These are phyloP conservation scores for Filobasidium floriforme DNA, from an alignment of 768 basidiomycete species.

Conservation along the genomic window DNA sequence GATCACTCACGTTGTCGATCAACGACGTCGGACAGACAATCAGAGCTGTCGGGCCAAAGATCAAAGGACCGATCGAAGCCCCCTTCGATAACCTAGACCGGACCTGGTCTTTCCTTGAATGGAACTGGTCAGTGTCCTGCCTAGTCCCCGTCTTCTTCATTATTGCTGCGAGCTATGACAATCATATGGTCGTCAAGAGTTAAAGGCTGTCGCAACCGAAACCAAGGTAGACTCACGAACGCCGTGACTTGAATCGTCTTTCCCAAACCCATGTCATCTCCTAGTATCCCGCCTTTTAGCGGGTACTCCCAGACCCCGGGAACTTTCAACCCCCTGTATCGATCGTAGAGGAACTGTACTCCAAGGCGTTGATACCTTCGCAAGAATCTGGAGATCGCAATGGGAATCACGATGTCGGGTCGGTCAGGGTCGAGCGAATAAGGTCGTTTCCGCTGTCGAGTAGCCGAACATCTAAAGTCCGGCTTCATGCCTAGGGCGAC, in stretches of 20 bases:
- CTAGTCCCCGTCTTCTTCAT: constrained; percentile 70
- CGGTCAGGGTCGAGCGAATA: constrained; percentile 26
- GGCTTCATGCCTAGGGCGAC: constrained; percentile 19
- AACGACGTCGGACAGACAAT: constrained; percentile 82
- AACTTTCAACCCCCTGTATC: constrained; percentile 49
- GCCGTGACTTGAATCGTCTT: constrained; percentile 77
- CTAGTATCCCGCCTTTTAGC: constrained; percentile 69
- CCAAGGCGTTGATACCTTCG: constrained; percentile 87
- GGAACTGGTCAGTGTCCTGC: constrained; percentile 49
- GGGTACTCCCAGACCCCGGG: constrained; percentile 35
- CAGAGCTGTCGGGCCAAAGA: constrained; percentile 73
- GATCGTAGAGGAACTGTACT: constrained; percentile 67
- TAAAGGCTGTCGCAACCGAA: neutral
- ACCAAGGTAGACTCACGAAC: constrained; percentile 30
- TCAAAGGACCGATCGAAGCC: constrained; percentile 50
- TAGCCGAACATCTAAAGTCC: constrained; percentile 12
- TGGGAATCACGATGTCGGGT: constrained; percentile 36
- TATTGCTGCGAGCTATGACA: constrained; percentile 69
- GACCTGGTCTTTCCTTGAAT: constrained; percentile 11
- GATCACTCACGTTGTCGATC: constrained; percentile 54
- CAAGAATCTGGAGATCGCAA: constrained; percentile 69
- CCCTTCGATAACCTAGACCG: constrained; percentile 5
- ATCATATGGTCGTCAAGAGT: constrained; percentile 49
- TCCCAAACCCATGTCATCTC: constrained; percentile 92
- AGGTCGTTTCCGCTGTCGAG: constrained; percentile 12